phyloP scores from a whole-genome alignment of 306 rosid species.

The Arachis stenosperma region DNA sequence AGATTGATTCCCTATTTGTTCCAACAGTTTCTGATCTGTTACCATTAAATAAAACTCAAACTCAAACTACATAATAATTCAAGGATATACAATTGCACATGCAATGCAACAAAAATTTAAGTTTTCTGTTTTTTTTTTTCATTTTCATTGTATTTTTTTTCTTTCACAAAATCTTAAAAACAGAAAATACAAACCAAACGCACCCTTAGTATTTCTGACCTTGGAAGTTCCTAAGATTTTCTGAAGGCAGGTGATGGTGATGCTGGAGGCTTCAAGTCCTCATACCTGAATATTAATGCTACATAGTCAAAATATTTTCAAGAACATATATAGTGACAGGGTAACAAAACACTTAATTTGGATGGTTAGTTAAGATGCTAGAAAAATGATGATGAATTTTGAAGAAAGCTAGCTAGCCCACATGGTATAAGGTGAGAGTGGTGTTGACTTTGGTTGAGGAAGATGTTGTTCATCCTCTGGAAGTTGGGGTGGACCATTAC shows the following conservation, averaged over 20 bases:
- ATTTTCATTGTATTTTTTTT: too few relatives aligned
- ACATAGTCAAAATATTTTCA: background rate
- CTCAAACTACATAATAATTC: background rate
- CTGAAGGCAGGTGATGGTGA: constrained; percentile 68
- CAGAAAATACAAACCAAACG: too few relatives aligned
- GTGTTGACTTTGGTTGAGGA: constrained; percentile 56
- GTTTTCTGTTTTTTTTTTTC: too few relatives aligned
- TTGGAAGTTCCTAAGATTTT: constrained; percentile 45
- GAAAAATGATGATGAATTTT: constrained; percentile 7
- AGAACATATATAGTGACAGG: too few relatives aligned
- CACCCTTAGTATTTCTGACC: constrained; percentile 40
- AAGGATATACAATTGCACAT: background rate
- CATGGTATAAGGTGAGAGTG: constrained; percentile 76
- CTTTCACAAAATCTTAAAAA: too few relatives aligned
- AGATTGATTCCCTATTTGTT: constrained; percentile 21
- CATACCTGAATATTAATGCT: constrained; percentile 65
- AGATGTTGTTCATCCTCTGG: constrained; percentile 36
- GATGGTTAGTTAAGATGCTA: background rate
- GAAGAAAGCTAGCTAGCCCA: constrained; percentile 47
- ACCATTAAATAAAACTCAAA: constrained; percentile 25
- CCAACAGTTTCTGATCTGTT: constrained; percentile 38
- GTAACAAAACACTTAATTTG: too few relatives aligned
- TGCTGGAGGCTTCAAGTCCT: constrained; percentile 93
- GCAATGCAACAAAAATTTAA: background rate
- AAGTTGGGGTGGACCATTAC: constrained; percentile 52